Percentiles rank a stretch among this genome's conserved stretches.
Conservation (phyloP, 2,329 filamentous ascomycete species). For the Talaromyces sp. region DNA sequence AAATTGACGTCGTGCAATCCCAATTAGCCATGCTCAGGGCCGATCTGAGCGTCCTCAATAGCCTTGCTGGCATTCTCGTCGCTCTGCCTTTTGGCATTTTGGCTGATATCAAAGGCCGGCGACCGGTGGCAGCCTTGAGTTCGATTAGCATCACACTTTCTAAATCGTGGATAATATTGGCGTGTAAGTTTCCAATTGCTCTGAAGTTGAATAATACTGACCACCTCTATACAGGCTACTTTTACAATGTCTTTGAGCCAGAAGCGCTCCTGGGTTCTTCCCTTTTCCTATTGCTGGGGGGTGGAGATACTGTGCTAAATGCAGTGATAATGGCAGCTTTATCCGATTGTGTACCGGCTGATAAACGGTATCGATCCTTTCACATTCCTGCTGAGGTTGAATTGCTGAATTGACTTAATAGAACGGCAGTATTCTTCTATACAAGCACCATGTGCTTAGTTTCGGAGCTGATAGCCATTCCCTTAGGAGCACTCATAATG, state of each 20-base stretch:
- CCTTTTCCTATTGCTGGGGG: not conserved
- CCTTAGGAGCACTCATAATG: not conserved
- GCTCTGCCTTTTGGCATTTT: not conserved
- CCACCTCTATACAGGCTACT: not conserved
- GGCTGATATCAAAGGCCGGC: not conserved
- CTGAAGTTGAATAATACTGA: not conserved
- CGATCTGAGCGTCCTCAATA: not conserved
- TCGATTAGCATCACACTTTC: not conserved
- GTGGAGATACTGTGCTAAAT: not conserved
- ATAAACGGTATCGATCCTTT: not conserved
- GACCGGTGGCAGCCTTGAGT: not conserved
- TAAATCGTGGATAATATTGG: not conserved
- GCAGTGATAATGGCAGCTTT: not conserved
- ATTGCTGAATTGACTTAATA: not conserved
- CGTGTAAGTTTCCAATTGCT: not conserved
- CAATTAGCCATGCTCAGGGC: not conserved
- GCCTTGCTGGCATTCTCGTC: conserved; percentile 2
- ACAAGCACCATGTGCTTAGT: conserved; percentile 1
- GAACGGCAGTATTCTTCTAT: not conserved
- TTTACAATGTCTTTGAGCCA: conserved; percentile 4
- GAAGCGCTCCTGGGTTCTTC: not conserved
- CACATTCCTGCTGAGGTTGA: not conserved
- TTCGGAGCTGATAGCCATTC: not conserved
- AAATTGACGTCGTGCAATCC: not conserved
- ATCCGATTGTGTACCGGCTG: not conserved